Evolutionary conservation across 495 filamentous ascomycete genomes (phyloP).

Genomic region (Aspergillus sclerotiicarbonarius): DNA sequence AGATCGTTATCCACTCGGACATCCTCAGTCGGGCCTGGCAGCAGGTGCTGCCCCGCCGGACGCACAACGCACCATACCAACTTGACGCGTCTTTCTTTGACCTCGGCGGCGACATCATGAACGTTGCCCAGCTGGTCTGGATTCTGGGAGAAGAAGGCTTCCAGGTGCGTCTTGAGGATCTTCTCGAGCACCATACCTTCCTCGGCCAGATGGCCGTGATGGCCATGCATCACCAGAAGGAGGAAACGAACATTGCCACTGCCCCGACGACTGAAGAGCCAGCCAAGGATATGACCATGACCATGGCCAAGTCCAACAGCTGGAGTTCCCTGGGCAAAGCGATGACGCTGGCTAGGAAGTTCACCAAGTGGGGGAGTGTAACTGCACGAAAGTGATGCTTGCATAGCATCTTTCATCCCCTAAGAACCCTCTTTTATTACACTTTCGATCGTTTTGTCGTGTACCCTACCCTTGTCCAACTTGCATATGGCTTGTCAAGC

Average conservation of each 20-base stretch:
- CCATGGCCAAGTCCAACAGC: slow-evolving; percentile 5
- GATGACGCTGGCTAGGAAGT: slow-evolving; percentile 30
- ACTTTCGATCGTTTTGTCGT: not conserved
- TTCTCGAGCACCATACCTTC: slow-evolving; percentile 49
- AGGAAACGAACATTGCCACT: slow-evolving; percentile 1
- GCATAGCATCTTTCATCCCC: not conserved
- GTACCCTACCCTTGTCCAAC: not conserved
- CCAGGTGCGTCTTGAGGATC: slow-evolving; percentile 48
- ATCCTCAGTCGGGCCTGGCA: slow-evolving; percentile 50
- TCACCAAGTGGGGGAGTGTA: slow-evolving; percentile 25
- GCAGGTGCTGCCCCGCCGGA: slow-evolving; percentile 41
- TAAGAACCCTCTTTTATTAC: not conserved
- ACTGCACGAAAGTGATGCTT: slow-evolving; percentile 14
- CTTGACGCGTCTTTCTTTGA: slow-evolving; percentile 53
- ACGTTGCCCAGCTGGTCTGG: slow-evolving; percentile 47
- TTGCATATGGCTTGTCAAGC: not conserved
- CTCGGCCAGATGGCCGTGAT: slow-evolving; percentile 49
- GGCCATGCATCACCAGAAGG: slow-evolving; percentile 34
- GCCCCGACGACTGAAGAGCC: not conserved
- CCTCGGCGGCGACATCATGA: slow-evolving; percentile 53
- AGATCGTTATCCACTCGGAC: slow-evolving; percentile 47
- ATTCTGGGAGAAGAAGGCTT: slow-evolving; percentile 51
- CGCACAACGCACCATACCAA: slow-evolving; percentile 30
- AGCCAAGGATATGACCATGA: not conserved
- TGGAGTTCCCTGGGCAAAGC: slow-evolving; percentile 29